Conservation (phyloP, 2,329 filamentous ascomycete species). For the Talaromyces sp. region DNA sequence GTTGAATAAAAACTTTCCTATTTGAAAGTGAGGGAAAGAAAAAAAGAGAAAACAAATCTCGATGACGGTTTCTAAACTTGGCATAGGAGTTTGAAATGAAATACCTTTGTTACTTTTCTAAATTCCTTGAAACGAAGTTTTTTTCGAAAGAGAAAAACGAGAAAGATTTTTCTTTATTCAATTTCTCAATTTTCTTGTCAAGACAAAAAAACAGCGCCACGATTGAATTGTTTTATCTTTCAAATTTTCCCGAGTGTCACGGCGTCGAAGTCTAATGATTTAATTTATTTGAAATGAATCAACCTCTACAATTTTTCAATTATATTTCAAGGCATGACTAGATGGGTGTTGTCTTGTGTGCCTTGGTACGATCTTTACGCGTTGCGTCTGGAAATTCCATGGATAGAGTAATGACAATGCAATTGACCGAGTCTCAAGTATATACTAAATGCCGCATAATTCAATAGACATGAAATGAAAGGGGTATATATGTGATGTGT, state of each 20-base stretch:
- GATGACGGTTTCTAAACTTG: conserved; percentile 10
- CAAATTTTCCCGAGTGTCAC: background rate
- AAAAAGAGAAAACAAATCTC: background rate
- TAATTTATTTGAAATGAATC: conserved; percentile 2
- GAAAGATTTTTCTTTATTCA: background rate
- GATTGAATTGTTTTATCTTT: background rate
- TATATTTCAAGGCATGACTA: background rate
- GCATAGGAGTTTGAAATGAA: conserved; percentile 11
- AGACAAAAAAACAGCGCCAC: background rate
- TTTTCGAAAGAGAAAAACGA: background rate
- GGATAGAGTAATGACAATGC: background rate
- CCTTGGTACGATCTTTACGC: background rate
- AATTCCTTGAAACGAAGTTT: background rate
- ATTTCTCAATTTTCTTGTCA: background rate
- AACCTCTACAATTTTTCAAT: background rate
- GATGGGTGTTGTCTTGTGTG: background rate
- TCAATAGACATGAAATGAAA: background rate
- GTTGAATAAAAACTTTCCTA: background rate
- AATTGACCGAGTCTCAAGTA: background rate
- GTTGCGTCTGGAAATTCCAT: no score
- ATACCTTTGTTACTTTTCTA: conserved; percentile 9
- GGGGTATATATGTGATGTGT: background rate
- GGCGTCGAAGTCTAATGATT: conserved; percentile 8
- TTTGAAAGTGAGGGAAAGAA: background rate
- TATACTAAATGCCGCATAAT: background rate